A percentile compares a stretch with the other conserved stretches of the same genome.
phyloP scores from a whole-genome alignment of 139 green algal genomes.

The Volvox africanus region DNA sequence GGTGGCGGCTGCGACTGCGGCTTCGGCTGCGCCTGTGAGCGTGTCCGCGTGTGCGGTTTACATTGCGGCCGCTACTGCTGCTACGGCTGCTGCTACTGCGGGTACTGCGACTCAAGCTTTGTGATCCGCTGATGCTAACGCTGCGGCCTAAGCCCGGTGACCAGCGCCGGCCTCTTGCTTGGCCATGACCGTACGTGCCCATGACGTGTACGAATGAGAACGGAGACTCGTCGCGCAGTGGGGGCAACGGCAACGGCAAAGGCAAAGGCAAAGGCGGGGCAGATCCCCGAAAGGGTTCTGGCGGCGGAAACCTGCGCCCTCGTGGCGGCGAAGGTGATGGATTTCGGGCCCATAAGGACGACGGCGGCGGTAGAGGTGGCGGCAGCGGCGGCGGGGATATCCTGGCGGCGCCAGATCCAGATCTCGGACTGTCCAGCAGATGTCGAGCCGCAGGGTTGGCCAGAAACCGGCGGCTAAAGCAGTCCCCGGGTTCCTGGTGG shows the following conservation, averaged over 20 bases:
- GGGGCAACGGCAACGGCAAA: background rate
- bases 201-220: background rate
- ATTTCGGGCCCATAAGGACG: background rate
- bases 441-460: slow-evolving; percentile 16
- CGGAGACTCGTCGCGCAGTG: background rate
- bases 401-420: background rate
- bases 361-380: background rate
- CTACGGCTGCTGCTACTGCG: slow-evolving; percentile 6
- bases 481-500: background rate
- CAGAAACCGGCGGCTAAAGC: background rate
- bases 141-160: slow-evolving; percentile 16
- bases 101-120: background rate
- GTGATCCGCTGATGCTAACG: background rate
- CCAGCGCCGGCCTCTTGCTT: background rate
- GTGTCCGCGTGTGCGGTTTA: background rate
- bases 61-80: background rate
- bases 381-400: background rate
- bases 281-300: background rate
- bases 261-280: background rate
- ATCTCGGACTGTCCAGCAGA: background rate
- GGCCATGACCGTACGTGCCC: background rate
- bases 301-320: background rate
- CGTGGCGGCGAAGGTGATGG: background rate
- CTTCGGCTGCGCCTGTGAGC: background rate
- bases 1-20: background rate